These are phyloP conservation scores for Grigorovia humatica DNA, from an alignment of 805 yeast genomes.

Conservation along the genomic window DNA sequence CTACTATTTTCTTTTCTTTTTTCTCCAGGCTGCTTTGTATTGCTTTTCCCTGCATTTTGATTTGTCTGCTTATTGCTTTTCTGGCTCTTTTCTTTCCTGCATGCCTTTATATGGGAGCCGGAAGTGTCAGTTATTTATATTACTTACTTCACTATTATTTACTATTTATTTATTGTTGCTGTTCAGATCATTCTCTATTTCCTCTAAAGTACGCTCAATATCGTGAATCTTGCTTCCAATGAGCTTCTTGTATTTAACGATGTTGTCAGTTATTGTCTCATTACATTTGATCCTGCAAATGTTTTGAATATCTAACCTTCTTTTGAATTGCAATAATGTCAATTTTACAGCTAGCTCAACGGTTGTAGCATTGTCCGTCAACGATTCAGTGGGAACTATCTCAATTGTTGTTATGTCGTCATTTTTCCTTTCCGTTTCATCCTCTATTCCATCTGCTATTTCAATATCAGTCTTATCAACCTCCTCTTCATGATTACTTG, in stretches of 20 bases:
- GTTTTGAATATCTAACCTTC: slow-evolving; percentile 34
- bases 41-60: too few relatives aligned
- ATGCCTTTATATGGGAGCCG: too few relatives aligned
- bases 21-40: too few relatives aligned
- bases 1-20: too few relatives aligned
- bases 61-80: too few relatives aligned
- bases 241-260: slow-evolving; percentile 70
- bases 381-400: too few relatives aligned
- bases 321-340: slow-evolving; percentile 42
- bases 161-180: slow-evolving; percentile 6
- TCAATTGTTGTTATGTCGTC: too few relatives aligned
- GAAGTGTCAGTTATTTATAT: background rate
- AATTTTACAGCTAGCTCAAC: slow-evolving; percentile 32
- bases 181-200: slow-evolving; percentile 43
- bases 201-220: slow-evolving; percentile 71
- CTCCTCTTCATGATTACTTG: too few relatives aligned
- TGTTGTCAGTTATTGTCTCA: slow-evolving; percentile 40
- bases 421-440: background rate
- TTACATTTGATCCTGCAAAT: slow-evolving; percentile 42
- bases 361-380: slow-evolving; percentile 5
- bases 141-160: background rate
- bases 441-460: background rate
- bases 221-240: slow-evolving; percentile 73
- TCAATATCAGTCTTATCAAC: too few relatives aligned
- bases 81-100: too few relatives aligned